Evolutionary conservation across 345 rosid species (phyloP).

Genomic region (Eucalyptus grandis): DNA sequence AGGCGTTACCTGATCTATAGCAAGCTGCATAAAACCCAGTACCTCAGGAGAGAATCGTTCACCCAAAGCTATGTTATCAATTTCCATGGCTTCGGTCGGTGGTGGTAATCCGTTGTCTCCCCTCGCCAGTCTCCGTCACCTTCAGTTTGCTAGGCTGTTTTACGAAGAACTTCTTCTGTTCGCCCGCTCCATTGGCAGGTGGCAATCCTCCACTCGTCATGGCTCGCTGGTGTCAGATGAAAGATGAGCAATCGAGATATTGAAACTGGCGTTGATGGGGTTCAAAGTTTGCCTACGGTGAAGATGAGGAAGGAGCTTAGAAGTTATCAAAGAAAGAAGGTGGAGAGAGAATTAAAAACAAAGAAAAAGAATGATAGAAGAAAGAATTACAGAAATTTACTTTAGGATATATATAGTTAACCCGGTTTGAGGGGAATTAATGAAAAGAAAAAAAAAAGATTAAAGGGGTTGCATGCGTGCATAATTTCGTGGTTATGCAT

Average conservation of each 20-base stretch:
- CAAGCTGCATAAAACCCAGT: background rate
- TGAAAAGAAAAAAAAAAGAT: too few relatives aligned
- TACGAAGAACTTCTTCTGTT: background rate
- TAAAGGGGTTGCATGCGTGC: too few relatives aligned
- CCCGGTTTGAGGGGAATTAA: background rate
- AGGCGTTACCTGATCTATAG: background rate
- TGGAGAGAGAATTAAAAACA: background rate
- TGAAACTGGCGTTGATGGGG: background rate
- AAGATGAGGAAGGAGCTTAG: background rate
- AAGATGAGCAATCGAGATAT: background rate
- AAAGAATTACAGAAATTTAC: background rate
- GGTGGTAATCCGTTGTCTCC: background rate
- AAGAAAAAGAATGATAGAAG: background rate
- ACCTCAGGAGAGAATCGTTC: background rate
- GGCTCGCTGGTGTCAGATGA: background rate
- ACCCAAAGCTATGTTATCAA: background rate
- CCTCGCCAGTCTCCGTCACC: background rate
- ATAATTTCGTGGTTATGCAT: background rate
- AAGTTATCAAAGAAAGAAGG: background rate
- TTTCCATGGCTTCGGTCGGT: background rate
- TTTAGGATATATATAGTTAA: background rate
- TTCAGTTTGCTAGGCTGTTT: background rate
- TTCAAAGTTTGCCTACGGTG: background rate
- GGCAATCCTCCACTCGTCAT: background rate
- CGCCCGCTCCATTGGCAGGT: background rate